Evolutionary conservation across 345 rosid genomes (phyloP).

Genomic region (Dovyalis caffra): DNA sequence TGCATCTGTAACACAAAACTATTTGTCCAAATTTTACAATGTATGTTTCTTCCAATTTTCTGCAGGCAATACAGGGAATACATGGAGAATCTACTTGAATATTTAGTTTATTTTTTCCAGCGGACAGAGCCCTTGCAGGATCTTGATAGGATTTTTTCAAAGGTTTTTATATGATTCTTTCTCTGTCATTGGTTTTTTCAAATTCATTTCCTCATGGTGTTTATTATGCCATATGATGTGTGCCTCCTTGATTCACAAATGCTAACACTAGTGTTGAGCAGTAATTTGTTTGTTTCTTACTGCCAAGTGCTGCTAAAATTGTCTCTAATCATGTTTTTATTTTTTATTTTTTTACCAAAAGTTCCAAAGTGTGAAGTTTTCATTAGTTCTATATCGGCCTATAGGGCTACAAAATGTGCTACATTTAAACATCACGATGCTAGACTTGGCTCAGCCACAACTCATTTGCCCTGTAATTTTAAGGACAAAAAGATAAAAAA

Average conservation of each 20-base stretch:
- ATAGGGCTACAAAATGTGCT: no score
- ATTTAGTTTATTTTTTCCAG: slow-evolving; percentile 72
- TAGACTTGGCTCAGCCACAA: background rate
- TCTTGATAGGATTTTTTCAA: slow-evolving; percentile 73
- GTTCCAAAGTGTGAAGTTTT: no score
- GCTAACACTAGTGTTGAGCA: background rate
- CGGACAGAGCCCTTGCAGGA: slow-evolving; percentile 96
- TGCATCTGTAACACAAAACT: slow-evolving; percentile 12
- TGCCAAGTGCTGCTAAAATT: background rate
- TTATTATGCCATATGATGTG: background rate
- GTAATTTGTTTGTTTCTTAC: background rate
- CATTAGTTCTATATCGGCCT: no score
- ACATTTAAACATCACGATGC: no score
- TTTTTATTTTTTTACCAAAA: background rate
- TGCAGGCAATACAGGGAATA: slow-evolving; percentile 82
- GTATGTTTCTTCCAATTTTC: background rate
- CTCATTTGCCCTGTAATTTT: background rate
- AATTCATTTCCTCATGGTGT: background rate
- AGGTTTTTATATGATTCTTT: slow-evolving; percentile 42
- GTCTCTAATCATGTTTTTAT: background rate
- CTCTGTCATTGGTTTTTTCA: background rate
- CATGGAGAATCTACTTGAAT: slow-evolving; percentile 69
- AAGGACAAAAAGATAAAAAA: no score
- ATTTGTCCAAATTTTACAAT: slow-evolving; percentile 5
- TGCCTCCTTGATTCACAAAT: background rate